Evolutionary conservation across 345 rosid genomes (phyloP).

Genomic region (Rubroshorea leprosula): DNA sequence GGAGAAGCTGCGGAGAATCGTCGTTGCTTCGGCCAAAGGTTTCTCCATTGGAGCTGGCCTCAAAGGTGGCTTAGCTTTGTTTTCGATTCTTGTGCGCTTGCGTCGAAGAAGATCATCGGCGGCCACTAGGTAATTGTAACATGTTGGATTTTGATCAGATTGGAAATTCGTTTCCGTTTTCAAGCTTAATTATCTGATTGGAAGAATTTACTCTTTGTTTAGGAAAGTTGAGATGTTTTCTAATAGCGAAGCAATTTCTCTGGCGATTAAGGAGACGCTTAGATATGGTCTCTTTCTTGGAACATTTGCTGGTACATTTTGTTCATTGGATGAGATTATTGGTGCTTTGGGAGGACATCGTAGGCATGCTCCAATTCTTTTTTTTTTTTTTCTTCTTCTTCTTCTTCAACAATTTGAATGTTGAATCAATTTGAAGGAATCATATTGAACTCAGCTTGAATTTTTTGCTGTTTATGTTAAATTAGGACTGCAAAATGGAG

Average conservation of each 20-base stretch:
- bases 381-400: background rate
- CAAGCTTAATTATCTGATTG: background rate
- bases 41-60: constrained; percentile 93
- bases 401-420: too few species aligned
- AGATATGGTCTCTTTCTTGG: constrained; percentile 90
- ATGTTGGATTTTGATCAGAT: background rate
- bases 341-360: constrained; percentile 68
- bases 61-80: constrained; percentile 86
- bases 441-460: constrained; percentile 11
- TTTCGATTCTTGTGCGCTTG: constrained; percentile 65
- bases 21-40: constrained; percentile 66
- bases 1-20: constrained; percentile 59
- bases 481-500: constrained; percentile 89
- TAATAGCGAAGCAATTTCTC: constrained; percentile 51
- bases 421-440: background rate
- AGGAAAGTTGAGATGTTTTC: constrained; percentile 62
- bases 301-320: constrained; percentile 88
- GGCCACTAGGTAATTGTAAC: constrained; percentile 29
- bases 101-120: constrained; percentile 49
- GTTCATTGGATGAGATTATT: constrained; percentile 71
- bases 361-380: constrained; percentile 38
- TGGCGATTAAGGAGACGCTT: constrained; percentile 79
- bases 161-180: background rate
- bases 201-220: background rate
- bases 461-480: constrained; percentile 1